Evolutionary conservation across 805 yeast species (phyloP).

Genomic region (Wickerhamomyces ciferrii): DNA sequence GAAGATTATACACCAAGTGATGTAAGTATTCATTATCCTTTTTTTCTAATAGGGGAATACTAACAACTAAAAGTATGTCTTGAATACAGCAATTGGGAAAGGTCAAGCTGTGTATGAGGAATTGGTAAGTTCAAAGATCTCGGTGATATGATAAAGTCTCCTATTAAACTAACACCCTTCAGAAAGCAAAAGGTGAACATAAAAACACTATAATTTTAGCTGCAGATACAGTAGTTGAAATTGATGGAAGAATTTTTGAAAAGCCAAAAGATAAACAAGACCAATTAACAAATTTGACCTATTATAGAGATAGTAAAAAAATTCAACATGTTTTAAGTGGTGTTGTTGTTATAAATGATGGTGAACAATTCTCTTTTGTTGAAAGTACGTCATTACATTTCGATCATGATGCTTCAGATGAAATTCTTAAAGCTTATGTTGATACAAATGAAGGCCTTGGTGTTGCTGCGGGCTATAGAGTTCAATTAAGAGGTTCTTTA

Average conservation of each 20-base stretch:
- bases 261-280: slow-evolving; percentile 63
- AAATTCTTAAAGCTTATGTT: slow-evolving; percentile 58
- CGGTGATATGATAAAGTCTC: background rate
- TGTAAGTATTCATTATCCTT: slow-evolving; percentile 17
- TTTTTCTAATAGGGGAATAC: background rate
- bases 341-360: slow-evolving; percentile 36
- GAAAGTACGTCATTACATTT: slow-evolving; percentile 39
- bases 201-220: slow-evolving; percentile 37
- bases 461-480: slow-evolving; percentile 92
- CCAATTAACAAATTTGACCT: slow-evolving; percentile 44
- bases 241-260: slow-evolving; percentile 60
- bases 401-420: slow-evolving; percentile 42
- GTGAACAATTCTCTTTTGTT: slow-evolving; percentile 21
- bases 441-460: slow-evolving; percentile 65
- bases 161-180: background rate
- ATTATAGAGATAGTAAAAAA: slow-evolving; percentile 35
- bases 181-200: slow-evolving; percentile 21
- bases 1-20: slow-evolving; percentile 37
- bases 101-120: slow-evolving; percentile 54
- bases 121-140: slow-evolving; percentile 19
- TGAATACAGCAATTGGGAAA: slow-evolving; percentile 64
- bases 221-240: slow-evolving; percentile 77
- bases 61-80: slow-evolving; percentile 45
- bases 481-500: slow-evolving; percentile 69
- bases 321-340: slow-evolving; percentile 52